Evolutionary conservation across 176 grass and related monocot species (phyloP).

Genomic region (Carex cristatella): DNA sequence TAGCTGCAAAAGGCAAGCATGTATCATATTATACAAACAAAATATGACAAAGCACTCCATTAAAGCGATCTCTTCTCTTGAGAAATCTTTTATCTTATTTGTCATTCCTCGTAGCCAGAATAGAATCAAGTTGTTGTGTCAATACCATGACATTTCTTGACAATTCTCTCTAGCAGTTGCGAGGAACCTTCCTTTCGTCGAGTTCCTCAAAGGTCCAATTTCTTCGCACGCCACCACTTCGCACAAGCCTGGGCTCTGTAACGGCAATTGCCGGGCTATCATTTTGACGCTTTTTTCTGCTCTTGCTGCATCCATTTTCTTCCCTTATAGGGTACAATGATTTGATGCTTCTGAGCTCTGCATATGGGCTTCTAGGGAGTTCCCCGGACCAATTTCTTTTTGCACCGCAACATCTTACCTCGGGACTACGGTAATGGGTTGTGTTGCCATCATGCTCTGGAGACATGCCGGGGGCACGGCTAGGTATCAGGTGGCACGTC

Average conservation of each 20-base stretch:
- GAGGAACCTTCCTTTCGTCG: not conserved
- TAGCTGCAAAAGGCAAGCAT: not conserved
- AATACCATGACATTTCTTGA: not conserved
- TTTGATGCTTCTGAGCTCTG: not conserved
- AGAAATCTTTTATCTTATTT: not conserved
- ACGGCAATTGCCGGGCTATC: not conserved
- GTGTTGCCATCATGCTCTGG: constrained; percentile 23
- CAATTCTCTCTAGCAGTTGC: constrained; percentile 2
- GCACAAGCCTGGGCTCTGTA: constrained; percentile 34
- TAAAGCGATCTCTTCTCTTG: not conserved
- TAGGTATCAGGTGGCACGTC: constrained; percentile 33
- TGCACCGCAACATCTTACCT: constrained; percentile 22
- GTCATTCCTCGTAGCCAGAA: not conserved
- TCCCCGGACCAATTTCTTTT: constrained; percentile 28
- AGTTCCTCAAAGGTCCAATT: constrained; percentile 90
- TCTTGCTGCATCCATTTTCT: constrained; percentile 26
- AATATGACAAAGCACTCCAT: not conserved
- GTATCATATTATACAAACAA: not conserved
- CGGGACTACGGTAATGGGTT: constrained; percentile 25
- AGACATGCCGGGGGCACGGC: not conserved
- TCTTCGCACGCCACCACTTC: constrained; percentile 52
- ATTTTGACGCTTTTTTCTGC: constrained; percentile 37
- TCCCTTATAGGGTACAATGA: not conserved
- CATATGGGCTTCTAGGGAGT: constrained; percentile 13
- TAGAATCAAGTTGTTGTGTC: not conserved